These are phyloP conservation scores for Pseudozyma hubeiensis DNA, from an alignment of 1,284 basidiomycete species.

Conservation along the genomic window DNA sequence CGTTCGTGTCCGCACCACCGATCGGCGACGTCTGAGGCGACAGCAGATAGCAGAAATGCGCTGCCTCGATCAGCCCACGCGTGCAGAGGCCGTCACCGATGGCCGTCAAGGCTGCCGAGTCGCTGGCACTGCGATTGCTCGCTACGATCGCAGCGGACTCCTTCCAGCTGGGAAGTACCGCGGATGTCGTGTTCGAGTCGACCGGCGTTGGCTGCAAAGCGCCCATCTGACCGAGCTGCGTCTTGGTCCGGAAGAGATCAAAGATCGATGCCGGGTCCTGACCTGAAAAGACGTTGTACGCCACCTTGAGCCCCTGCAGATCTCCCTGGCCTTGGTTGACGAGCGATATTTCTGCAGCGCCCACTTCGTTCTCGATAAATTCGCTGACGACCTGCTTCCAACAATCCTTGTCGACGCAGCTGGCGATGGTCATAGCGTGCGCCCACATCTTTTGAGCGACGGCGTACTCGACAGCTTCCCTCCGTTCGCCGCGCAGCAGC, in stretches of 20 bases:
- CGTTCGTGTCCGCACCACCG: constrained; percentile 76
- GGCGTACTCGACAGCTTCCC: constrained; percentile 87
- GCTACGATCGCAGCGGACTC: constrained; percentile 87
- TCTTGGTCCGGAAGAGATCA: constrained; percentile 60
- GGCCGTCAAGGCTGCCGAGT: constrained; percentile 81
- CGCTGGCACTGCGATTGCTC: constrained; percentile 75
- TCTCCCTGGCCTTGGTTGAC: constrained; percentile 32
- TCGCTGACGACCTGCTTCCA: constrained; percentile 91
- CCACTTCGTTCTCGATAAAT: constrained; percentile 84
- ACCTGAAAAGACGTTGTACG: constrained; percentile 64
- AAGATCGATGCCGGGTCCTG: constrained; percentile 58
- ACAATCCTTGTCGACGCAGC: constrained; percentile 88
- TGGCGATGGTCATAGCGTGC: constrained; percentile 94
- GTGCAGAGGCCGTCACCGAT: constrained; percentile 84
- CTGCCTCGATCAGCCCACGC: constrained; percentile 83
- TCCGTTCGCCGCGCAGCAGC: constrained; percentile 78
- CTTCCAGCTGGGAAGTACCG: constrained; percentile 81
- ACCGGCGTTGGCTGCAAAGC: constrained; percentile 23
- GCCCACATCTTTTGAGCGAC: constrained; percentile 90
- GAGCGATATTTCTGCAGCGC: constrained; percentile 29
- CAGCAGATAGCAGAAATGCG: constrained; percentile 90
- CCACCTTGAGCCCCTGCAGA: constrained; percentile 63
- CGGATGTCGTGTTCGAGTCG: constrained; percentile 72
- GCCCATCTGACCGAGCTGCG: constrained; percentile 37
- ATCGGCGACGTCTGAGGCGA: constrained; percentile 84